These are phyloP conservation scores for Cokeromyces recurvatus DNA, from an alignment of 371 early-diverging fungal genomes.

Conservation along the genomic window DNA sequence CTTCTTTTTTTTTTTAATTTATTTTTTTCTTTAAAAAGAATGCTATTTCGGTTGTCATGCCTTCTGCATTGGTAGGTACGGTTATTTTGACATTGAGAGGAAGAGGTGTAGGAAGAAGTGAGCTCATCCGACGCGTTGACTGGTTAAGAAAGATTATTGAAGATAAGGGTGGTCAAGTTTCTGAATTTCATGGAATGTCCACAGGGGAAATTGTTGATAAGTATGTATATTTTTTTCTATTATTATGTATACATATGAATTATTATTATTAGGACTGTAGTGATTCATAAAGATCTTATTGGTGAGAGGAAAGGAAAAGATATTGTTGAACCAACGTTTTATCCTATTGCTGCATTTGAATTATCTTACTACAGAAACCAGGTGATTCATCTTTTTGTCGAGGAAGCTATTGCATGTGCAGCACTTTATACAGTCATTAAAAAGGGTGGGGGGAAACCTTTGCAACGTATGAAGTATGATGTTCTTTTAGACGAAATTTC, in stretches of 20 bases:
- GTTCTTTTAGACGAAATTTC: slow-evolving; percentile 65
- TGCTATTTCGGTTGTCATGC: slow-evolving; percentile 75
- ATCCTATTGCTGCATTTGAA: slow-evolving; percentile 82
- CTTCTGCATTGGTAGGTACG: slow-evolving; percentile 81
- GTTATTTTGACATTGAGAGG: slow-evolving; percentile 81
- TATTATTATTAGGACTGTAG: slow-evolving; percentile 17
- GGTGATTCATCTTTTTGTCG: slow-evolving; percentile 80
- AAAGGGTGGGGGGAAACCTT: slow-evolving; percentile 63
- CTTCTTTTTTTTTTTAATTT: not conserved
- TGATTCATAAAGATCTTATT: slow-evolving; percentile 74
- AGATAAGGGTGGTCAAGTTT: slow-evolving; percentile 76
- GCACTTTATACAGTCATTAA: slow-evolving; percentile 80
- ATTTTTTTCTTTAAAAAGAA: slow-evolving; percentile 31
- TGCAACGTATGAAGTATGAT: slow-evolving; percentile 48
- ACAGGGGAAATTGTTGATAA: slow-evolving; percentile 60
- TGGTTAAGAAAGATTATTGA: slow-evolving; percentile 72
- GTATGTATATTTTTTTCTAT: slow-evolving; percentile 23
- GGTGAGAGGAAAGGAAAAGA: slow-evolving; percentile 66
- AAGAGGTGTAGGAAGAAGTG: slow-evolving; percentile 78
- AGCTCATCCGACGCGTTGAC: slow-evolving; percentile 75
- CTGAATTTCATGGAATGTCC: slow-evolving; percentile 75
- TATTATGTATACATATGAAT: not conserved
- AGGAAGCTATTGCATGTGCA: slow-evolving; percentile 77
- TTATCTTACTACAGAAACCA: slow-evolving; percentile 84
- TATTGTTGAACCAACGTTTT: slow-evolving; percentile 83